These are phyloP conservation scores for Teunomyces gatunensis DNA, from an alignment of 805 yeast genomes.

Conservation along the genomic window DNA sequence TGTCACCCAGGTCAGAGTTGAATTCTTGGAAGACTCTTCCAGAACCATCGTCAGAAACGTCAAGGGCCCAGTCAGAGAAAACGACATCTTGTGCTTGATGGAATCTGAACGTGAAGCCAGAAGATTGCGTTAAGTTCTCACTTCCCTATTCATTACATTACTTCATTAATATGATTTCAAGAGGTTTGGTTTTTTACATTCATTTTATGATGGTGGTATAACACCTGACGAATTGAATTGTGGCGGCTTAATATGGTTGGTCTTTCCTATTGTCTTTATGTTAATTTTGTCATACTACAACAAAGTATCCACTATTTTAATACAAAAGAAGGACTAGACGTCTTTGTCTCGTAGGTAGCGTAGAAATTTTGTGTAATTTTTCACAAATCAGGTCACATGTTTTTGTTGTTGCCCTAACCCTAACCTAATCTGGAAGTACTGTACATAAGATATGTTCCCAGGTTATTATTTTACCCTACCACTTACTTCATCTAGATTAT, in stretches of 20 bases:
- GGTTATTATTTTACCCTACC: no score
- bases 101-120: constrained; percentile 99
- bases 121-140: constrained; percentile 68
- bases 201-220: not conserved
- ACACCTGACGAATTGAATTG: not conserved
- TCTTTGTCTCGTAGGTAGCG: not conserved
- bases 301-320: constrained; percentile 1
- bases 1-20: constrained; percentile 98
- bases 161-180: constrained; percentile 2
- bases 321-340: constrained; percentile 3
- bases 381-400: constrained; percentile 1
- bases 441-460: not conserved
- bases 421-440: not conserved
- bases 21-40: constrained; percentile 91
- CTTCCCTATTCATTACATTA: constrained; percentile 1
- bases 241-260: constrained; percentile 2
- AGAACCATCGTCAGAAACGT: constrained; percentile 97
- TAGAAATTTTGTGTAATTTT: constrained; percentile 1
- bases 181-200: constrained; percentile 1
- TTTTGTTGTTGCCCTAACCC: not conserved
- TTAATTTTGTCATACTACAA: constrained; percentile 1
- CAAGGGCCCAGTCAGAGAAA: constrained; percentile 96
- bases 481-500: no score
- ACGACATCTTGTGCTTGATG: constrained; percentile 98
- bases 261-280: constrained; percentile 1